These are phyloP conservation scores for Phytophthora foliorum DNA, from an alignment of 352 stramenopile genomes.

Conservation along the genomic window DNA sequence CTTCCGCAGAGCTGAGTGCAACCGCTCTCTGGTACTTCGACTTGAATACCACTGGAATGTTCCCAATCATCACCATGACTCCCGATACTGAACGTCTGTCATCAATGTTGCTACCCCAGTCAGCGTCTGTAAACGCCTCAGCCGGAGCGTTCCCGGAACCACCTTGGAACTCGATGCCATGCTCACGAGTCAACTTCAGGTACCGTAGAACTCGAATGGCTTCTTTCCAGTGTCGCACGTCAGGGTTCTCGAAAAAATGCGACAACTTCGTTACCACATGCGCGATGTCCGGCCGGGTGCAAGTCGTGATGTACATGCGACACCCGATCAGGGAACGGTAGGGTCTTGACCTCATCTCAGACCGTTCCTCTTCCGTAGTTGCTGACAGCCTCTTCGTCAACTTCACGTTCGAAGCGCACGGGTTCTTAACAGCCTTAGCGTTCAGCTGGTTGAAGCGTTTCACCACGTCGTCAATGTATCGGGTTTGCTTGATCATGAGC, in stretches of 20 bases:
- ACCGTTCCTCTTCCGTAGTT: background rate
- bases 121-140: too few relatives aligned
- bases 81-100: too few relatives aligned
- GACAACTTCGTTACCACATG: background rate
- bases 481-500: background rate
- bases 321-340: too few relatives aligned
- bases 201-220: constrained; percentile 38
- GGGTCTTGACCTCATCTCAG: too few relatives aligned
- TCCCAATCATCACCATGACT: too few relatives aligned
- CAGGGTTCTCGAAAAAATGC: background rate
- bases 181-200: too few relatives aligned
- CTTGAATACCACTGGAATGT: too few relatives aligned
- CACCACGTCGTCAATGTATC: background rate
- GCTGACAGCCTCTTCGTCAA: background rate
- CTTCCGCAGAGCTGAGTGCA: background rate
- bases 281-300: too few relatives aligned
- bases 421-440: background rate
- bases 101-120: too few relatives aligned
- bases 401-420: background rate
- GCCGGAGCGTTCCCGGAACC: too few relatives aligned
- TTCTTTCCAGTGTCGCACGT: constrained; percentile 26
- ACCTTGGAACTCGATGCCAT: too few relatives aligned
- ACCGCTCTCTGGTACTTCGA: background rate
- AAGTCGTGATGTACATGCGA: too few relatives aligned
- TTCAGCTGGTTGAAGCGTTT: background rate